Evolutionary conservation across 2,329 filamentous ascomycete genomes (phyloP), one percentile per base, ranked within the genome.

Genomic region (Penicillium crustosum): DNA sequence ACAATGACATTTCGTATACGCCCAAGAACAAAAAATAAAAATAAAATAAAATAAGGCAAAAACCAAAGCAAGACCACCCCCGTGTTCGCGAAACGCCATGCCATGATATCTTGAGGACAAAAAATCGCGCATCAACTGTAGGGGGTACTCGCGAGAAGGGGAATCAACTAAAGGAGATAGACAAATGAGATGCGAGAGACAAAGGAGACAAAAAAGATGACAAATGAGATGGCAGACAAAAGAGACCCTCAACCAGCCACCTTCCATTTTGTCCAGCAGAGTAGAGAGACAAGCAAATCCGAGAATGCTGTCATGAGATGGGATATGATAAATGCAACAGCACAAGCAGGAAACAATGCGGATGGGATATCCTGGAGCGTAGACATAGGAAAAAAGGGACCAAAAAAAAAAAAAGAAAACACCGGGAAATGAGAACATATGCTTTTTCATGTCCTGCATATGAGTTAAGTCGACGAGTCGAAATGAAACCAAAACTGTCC

Each of bases 141-240:
- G 53, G 64, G 59, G 61, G 65, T 62, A 67, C 53, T 67, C 63
- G 65, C 62, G 49, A 62, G 58, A 59, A 61, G 61, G 45, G 53
- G 53, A 56, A 56, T 56, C 53, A 49, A 38, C 9, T 7, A 21
- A 27, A 25, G 6, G 33, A 49, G 25, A 36, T 17, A n/a, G 23
- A 53, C 50, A 47, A 49, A 45, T 57, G 36, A 47, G 23, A 33
- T 35, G 39, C 33, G 8, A 48, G 19, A 10, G 57, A 51, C 42
- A 55, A 33, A 36, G 13, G 21, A 25, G 15, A 35, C 8, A 23
- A 15, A 25, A 25, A 9, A 44, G 1, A 44, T 38, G 23, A 53
- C 33, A 50, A 52, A 48, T 4, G 47, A 56, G 35, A 50, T 35
- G 56, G 49, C 33, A 54, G 57, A 52, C 41, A 56, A 55, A 49